Percentiles rank a stretch among this genome's conserved stretches.
phyloP scores from a whole-genome alignment of 1,284 basidiomycete species.

The Trichosporon faecale region DNA sequence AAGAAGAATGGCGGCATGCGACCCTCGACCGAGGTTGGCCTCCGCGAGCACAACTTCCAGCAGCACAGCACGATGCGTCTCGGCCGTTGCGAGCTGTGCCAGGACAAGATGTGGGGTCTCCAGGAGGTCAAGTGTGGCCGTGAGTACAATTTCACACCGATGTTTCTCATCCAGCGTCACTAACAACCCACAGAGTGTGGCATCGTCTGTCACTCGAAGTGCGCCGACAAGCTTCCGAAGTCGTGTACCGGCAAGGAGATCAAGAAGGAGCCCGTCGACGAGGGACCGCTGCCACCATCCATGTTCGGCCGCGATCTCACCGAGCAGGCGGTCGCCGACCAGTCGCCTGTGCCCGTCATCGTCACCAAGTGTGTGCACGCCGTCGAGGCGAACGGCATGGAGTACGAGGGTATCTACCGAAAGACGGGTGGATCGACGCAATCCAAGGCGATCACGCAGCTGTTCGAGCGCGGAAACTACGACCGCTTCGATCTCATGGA shows the following conservation, averaged over 20 bases:
- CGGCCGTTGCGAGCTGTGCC: slow-evolving; percentile 88
- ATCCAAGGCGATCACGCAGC: slow-evolving; percentile 85
- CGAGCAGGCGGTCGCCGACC: slow-evolving; percentile 77
- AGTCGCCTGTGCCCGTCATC: slow-evolving; percentile 73
- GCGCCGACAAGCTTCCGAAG: slow-evolving; percentile 49
- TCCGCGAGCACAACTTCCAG: slow-evolving; percentile 77
- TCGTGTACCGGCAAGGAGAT: slow-evolving; percentile 43
- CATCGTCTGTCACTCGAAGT: slow-evolving; percentile 54
- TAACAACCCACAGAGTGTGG: slow-evolving; percentile 49
- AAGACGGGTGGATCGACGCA: slow-evolving; percentile 93
- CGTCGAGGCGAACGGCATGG: slow-evolving; percentile 76
- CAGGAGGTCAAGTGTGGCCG: slow-evolving; percentile 80
- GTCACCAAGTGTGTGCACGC: slow-evolving; percentile 94
- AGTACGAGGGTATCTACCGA: slow-evolving; percentile 75
- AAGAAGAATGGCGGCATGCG: slow-evolving; percentile 25
- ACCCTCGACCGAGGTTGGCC: slow-evolving; percentile 50
- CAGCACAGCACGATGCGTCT: slow-evolving; percentile 84
- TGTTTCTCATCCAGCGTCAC: background rate
- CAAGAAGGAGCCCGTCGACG: slow-evolving; percentile 23
- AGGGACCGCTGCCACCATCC: slow-evolving; percentile 61
- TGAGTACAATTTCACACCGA: slow-evolving; percentile 52
- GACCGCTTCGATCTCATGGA: slow-evolving; percentile 81
- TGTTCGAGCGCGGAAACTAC: slow-evolving; percentile 92
- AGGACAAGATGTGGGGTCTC: slow-evolving; percentile 98
- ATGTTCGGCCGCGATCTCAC: slow-evolving; percentile 86